phyloP scores from a whole-genome alignment of 108 stramenopile genomes.

The Cyclostephanos invisitatus region DNA sequence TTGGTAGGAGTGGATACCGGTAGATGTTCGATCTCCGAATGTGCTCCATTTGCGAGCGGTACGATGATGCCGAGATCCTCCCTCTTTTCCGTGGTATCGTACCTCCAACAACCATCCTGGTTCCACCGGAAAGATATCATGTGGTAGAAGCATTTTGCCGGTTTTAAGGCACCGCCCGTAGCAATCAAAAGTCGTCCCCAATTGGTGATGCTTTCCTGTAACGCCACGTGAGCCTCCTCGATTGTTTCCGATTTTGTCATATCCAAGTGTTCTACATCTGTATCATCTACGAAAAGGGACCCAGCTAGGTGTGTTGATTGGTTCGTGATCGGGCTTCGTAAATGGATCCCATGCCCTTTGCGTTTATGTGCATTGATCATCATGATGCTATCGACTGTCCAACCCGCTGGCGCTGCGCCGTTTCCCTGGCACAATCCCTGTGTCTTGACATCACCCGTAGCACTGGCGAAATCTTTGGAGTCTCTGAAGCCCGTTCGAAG shows the following conservation, averaged over 20 bases:
- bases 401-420: too few species aligned
- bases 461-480: neutral
- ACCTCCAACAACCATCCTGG: conserved; percentile 14
- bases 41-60: conserved; percentile 10
- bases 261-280: neutral
- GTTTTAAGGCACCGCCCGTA: conserved; percentile 15
- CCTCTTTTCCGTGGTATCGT: neutral
- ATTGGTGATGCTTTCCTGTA: conserved; percentile 1
- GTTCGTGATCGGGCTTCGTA: too few species aligned
- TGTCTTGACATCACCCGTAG: too few species aligned
- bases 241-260: neutral
- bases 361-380: neutral
- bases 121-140: conserved; percentile 13
- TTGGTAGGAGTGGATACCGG: neutral
- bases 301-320: too few species aligned
- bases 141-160: conserved; percentile 17
- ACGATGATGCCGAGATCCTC: conserved; percentile 2
- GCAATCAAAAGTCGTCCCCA: conserved; percentile 20
- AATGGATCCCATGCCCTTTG: too few species aligned
- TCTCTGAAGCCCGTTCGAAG: neutral
- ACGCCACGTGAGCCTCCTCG: neutral
- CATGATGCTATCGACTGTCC: too few species aligned
- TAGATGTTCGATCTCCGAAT: conserved; percentile 1
- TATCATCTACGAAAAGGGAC: too few species aligned
- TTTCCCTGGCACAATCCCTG: too few species aligned